These are phyloP conservation scores for Ichthyophthirius multifiliis DNA, from an alignment of 169 alveolate genomes.

Conservation along the genomic window DNA sequence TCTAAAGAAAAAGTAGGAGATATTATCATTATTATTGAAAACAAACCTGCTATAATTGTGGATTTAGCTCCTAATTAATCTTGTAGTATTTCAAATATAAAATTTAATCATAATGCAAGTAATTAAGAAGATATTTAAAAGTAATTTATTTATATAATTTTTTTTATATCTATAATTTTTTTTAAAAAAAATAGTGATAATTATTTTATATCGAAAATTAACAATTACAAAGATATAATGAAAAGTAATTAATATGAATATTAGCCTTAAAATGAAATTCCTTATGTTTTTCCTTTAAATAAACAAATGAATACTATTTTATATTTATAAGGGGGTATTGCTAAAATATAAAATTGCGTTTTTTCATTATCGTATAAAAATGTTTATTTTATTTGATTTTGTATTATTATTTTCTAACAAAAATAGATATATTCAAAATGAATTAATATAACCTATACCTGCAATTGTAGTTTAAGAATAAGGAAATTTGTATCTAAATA, in stretches of 20 bases:
- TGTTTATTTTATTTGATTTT: not conserved
- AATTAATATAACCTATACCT: too few species aligned
- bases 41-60: constrained; percentile 32
- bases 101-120: constrained; percentile 59
- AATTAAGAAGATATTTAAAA: constrained; percentile 46
- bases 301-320: constrained; percentile 63
- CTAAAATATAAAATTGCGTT: constrained; percentile 44
- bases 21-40: constrained; percentile 37
- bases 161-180: too few species aligned
- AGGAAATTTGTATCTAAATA: constrained; percentile 31
- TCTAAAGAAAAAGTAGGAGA: constrained; percentile 50
- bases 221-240: constrained; percentile 26
- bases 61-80: constrained; percentile 43
- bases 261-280: constrained; percentile 45
- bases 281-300: constrained; percentile 51
- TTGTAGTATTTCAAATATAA: constrained; percentile 39
- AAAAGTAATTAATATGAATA: constrained; percentile 14
- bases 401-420: constrained; percentile 33
- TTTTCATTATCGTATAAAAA: constrained; percentile 20
- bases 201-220: not conserved
- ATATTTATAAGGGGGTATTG: constrained; percentile 52
- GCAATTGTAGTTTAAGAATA: constrained; percentile 46
- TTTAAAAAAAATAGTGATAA: too few species aligned
- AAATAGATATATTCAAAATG: constrained; percentile 32
- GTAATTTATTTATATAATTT: too few species aligned